These are phyloP conservation scores for Trichoderma sp. DNA, from an alignment of 2,329 filamentous ascomycete genomes.

Conservation along the genomic window DNA sequence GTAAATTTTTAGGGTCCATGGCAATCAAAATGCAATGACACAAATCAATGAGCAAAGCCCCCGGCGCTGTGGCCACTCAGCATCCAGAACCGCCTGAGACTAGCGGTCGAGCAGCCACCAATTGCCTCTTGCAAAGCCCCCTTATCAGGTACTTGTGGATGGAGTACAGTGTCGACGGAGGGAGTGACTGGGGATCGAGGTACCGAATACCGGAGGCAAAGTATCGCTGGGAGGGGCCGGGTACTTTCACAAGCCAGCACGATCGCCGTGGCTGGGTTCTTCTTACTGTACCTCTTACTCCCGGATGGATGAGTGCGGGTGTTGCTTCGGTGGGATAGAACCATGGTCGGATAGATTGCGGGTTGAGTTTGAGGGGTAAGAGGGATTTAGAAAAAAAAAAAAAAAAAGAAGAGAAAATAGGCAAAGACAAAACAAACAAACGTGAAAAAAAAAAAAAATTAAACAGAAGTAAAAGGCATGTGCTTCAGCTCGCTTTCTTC, in stretches of 20 bases:
- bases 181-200: neutral
- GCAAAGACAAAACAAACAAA: neutral
- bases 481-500: neutral
- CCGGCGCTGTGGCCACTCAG: conserved; percentile 9
- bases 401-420: neutral
- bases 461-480: neutral
- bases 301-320: no score
- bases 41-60: conserved; percentile 18
- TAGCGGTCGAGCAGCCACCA: conserved; percentile 17
- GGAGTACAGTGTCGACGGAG: neutral
- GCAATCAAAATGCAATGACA: conserved; percentile 17
- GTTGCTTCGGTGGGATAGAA: no score
- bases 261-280: neutral
- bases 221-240: neutral
- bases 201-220: conserved; percentile 6
- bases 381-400: no score
- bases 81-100: conserved; percentile 1
- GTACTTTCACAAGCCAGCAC: neutral
- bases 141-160: conserved; percentile 17
- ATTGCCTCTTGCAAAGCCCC: conserved; percentile 3
- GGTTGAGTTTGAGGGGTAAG: neutral
- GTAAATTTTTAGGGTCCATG: neutral
- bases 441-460: neutral
- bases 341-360: neutral
- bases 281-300: no score